These are phyloP conservation scores for Parafenestella ontariensis DNA, from an alignment of 2,329 filamentous ascomycete genomes.

Conservation along the genomic window DNA sequence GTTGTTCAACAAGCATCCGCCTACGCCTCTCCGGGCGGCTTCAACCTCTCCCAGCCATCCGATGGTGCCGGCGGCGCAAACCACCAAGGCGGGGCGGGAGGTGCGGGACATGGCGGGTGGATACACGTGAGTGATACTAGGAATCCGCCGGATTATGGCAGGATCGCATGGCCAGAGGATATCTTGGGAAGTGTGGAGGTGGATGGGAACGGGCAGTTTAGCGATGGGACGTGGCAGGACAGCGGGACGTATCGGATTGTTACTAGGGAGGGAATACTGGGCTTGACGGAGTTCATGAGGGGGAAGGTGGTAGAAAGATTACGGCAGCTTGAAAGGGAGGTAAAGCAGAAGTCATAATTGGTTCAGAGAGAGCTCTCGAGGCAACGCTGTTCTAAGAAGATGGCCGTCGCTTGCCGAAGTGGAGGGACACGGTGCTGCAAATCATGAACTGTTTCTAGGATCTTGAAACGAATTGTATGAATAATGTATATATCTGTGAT, in stretches of 20 bases:
- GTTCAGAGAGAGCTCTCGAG: background rate
- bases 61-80: constrained; percentile 63
- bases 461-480: background rate
- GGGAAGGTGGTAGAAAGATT: constrained; percentile 30
- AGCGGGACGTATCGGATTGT: constrained; percentile 68
- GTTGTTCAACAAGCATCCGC: constrained; percentile 66
- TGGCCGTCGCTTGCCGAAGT: background rate
- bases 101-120: constrained; percentile 65
- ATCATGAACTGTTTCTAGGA: background rate
- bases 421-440: background rate
- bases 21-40: constrained; percentile 65
- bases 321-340: constrained; percentile 27
- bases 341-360: constrained; percentile 18
- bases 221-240: constrained; percentile 65
- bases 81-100: constrained; percentile 65
- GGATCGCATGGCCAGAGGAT: constrained; percentile 71
- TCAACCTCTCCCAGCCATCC: constrained; percentile 57
- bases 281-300: constrained; percentile 31
- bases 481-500: background rate
- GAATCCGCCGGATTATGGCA: constrained; percentile 67
- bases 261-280: constrained; percentile 64
- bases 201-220: constrained; percentile 64
- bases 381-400: too few relatives aligned
- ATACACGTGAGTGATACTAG: constrained; percentile 68
- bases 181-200: constrained; percentile 71